Conservation (phyloP, 768 basidiomycete genomes). For the Pleurotus eryngii region DNA sequence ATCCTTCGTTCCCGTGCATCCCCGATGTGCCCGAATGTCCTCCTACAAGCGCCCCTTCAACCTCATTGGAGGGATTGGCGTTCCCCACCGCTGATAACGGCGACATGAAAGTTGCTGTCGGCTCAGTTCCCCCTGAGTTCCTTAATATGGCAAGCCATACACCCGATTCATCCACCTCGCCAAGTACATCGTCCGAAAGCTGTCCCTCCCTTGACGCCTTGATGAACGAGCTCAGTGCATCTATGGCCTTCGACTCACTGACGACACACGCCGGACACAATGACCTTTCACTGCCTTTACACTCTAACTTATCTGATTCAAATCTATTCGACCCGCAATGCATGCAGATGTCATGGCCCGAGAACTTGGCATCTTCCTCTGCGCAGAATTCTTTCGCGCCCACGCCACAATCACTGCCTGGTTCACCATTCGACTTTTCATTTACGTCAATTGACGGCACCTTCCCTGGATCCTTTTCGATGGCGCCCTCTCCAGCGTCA, state of each 20-base stretch:
- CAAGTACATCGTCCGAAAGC: not conserved
- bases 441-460: not conserved
- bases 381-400: not conserved
- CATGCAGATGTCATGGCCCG: constrained; percentile 1
- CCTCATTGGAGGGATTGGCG: not conserved
- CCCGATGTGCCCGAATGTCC: constrained; percentile 3
- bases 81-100: not conserved
- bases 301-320: not conserved
- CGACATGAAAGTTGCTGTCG: not conserved
- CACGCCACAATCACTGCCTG: not conserved
- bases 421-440: not conserved
- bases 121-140: not conserved
- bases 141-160: not conserved
- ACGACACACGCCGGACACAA: not conserved
- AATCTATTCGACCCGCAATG: not conserved
- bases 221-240: constrained; percentile 2
- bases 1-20: constrained; percentile 3
- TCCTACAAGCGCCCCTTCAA: not conserved
- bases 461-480: not conserved
- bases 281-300: not conserved
- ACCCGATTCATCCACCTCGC: not conserved
- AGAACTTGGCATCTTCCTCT: not conserved
- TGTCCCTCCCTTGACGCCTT: constrained; percentile 1
- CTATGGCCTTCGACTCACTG: not conserved
- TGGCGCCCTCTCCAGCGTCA: not conserved